phyloP scores from a whole-genome alignment of 352 stramenopile genomes.

The Pythium rhizo-oryzae region DNA sequence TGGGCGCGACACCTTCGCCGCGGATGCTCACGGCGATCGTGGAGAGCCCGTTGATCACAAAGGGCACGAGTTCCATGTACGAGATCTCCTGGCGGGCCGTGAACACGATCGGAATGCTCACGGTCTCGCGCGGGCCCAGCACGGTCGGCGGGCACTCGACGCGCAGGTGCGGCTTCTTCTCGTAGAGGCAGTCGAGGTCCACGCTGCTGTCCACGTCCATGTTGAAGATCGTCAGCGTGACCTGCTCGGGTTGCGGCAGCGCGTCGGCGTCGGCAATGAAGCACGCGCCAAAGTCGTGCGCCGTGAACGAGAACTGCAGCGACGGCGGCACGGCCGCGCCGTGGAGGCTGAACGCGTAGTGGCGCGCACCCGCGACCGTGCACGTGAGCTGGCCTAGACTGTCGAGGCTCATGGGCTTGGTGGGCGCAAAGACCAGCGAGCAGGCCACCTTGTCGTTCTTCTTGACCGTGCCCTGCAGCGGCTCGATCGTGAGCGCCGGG shows the following conservation, averaged over 20 bases:
- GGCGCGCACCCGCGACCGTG: slow-evolving; percentile 86
- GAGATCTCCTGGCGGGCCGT: slow-evolving; percentile 76
- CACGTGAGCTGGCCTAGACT: slow-evolving; percentile 60
- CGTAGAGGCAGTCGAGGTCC: slow-evolving; percentile 90
- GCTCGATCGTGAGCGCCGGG: slow-evolving; percentile 60
- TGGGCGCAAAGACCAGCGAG: slow-evolving; percentile 73
- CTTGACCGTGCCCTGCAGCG: slow-evolving; percentile 83
- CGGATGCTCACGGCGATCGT: slow-evolving; percentile 75
- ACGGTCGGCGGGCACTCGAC: slow-evolving; percentile 86
- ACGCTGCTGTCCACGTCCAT: slow-evolving; percentile 81
- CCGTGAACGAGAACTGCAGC: slow-evolving; percentile 89
- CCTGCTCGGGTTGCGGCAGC: slow-evolving; percentile 53
- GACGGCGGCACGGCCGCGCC: slow-evolving; percentile 82
- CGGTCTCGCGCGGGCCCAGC: slow-evolving; percentile 72
- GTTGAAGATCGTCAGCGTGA: slow-evolving; percentile 82
- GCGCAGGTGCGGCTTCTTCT: slow-evolving; percentile 86
- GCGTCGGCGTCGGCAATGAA: slow-evolving; percentile 88
- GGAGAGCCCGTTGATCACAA: slow-evolving; percentile 90
- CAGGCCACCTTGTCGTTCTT: slow-evolving; percentile 87
- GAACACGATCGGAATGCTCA: slow-evolving; percentile 87
- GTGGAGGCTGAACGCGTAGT: slow-evolving; percentile 79
- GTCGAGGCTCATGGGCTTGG: slow-evolving; percentile 78
- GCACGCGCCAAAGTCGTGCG: slow-evolving; percentile 92
- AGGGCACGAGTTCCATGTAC: slow-evolving; percentile 90
- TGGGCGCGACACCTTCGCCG: slow-evolving; percentile 75